phyloP scores from a whole-genome alignment of 2,329 filamentous ascomycete species.

The Whalleya microplaca region DNA sequence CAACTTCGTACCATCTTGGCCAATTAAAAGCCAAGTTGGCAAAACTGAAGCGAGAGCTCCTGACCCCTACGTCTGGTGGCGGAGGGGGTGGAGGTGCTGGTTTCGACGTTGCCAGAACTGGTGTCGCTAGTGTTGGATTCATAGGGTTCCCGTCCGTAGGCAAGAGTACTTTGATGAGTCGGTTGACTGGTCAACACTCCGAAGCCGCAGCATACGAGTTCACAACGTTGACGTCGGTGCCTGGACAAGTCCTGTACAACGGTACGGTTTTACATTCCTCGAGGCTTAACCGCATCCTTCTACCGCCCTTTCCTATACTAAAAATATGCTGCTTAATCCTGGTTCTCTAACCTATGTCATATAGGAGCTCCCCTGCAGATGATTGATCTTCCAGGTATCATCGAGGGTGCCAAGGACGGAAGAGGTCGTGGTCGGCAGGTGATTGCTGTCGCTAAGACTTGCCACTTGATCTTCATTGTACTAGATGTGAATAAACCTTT shows the following conservation, averaged over 20 bases:
- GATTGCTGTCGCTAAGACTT: slow-evolving; percentile 98
- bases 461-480: slow-evolving; percentile 98
- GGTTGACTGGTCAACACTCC: slow-evolving; percentile 92
- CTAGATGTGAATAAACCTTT: slow-evolving; percentile 98
- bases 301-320: not conserved
- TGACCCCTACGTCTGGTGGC: slow-evolving; percentile 79
- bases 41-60: slow-evolving; percentile 93
- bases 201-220: slow-evolving; percentile 98
- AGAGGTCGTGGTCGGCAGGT: slow-evolving; percentile 97
- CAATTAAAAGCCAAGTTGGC: slow-evolving; percentile 98
- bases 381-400: slow-evolving; percentile 97
- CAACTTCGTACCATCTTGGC: slow-evolving; percentile 89
- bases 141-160: slow-evolving; percentile 98
- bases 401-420: slow-evolving; percentile 97
- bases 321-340: not conserved
- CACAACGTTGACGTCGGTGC: slow-evolving; percentile 95
- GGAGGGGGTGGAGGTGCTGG: slow-evolving; percentile 85
- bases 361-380: slow-evolving; percentile 91
- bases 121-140: slow-evolving; percentile 95
- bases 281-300: not conserved
- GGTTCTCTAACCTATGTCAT: slow-evolving; percentile 17
- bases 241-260: slow-evolving; percentile 94
- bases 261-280: slow-evolving; percentile 46
- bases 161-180: slow-evolving; percentile 97
- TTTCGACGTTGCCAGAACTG: slow-evolving; percentile 97